Percentiles rank a stretch among this genome's conserved stretches.
phyloP scores from a whole-genome alignment of 768 basidiomycete genomes.

The Mycena epipterygia region DNA sequence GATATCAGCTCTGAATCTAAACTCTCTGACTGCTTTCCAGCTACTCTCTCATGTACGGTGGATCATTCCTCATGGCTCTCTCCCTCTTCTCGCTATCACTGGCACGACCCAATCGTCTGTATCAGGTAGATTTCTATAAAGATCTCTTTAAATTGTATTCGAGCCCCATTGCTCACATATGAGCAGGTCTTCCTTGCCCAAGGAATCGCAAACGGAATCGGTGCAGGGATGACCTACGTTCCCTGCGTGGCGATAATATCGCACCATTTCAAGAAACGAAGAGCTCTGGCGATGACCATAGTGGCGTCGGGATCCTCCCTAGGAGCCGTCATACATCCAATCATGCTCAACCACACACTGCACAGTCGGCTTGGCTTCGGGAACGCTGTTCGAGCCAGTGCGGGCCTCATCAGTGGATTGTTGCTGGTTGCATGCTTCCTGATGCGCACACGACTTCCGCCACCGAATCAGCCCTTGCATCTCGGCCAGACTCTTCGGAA shows the following conservation, averaged over 20 bases:
- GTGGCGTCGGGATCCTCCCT: slow-evolving; percentile 55
- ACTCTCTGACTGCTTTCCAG: slow-evolving; percentile 40
- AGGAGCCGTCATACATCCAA: slow-evolving; percentile 60
- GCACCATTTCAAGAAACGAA: slow-evolving; percentile 57
- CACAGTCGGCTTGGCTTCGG: slow-evolving; percentile 54
- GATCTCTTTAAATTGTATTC: too few species aligned
- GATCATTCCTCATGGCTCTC: slow-evolving; percentile 58
- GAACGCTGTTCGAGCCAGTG: slow-evolving; percentile 55
- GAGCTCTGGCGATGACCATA: slow-evolving; percentile 59
- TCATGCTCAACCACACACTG: slow-evolving; percentile 58
- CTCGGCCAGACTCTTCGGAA: slow-evolving; percentile 42
- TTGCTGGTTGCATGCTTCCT: slow-evolving; percentile 44
- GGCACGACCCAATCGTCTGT: slow-evolving; percentile 48
- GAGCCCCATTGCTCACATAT: not conserved
- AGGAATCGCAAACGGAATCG: slow-evolving; percentile 64
- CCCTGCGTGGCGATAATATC: slow-evolving; percentile 62
- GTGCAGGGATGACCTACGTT: slow-evolving; percentile 64
- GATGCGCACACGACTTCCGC: slow-evolving; percentile 39
- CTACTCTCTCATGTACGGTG: slow-evolving; percentile 59
- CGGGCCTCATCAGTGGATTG: slow-evolving; percentile 50
- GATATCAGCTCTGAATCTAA: slow-evolving; percentile 14
- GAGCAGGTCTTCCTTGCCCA: slow-evolving; percentile 60
- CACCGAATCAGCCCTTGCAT: slow-evolving; percentile 47
- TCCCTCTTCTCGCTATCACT: slow-evolving; percentile 61
- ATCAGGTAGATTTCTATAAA: slow-evolving; percentile 43